Base-by-base conservation (phyloP, 1,284 basidiomycete genomes). In the Rhodotorula sp. region DNA sequence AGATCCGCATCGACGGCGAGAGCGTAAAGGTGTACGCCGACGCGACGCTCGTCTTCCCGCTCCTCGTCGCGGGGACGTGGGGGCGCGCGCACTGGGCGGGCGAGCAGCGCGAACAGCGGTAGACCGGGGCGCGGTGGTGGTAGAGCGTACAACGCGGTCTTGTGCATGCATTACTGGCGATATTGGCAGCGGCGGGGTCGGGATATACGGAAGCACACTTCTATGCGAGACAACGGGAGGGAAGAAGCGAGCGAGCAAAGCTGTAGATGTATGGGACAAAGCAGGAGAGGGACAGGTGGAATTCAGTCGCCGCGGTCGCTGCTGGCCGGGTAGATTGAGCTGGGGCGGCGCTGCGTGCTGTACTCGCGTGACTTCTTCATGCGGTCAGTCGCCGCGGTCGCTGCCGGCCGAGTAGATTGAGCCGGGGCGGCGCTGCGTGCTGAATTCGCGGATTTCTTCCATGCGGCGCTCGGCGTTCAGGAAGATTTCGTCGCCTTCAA, bases 1-100 rank as follows among this genome's bases (percentile, higher is more conserved):
- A 99, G 84, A 97, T 99, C 76, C 88, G 93, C 60, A 90, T 91
- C 44, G 90, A 90, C 17, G 90, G 96, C 1, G 89, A 97, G 82
- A 87, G 91, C 45, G 91, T 99, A 68, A 99, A 99, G 86, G 87
- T 90, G 34, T 91, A 86, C 77, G 88, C 89, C 54, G 90, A 91
- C 77, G 92, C 92, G 12, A 95, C 92, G 0, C 84, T 96, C 53
- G 91, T 92, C n/a, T 95, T 95, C 81, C 92, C 92, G 9, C 83
- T 95, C 77, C 83, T 95, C 9, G 92, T 96, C 0, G 92, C 92
- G 19, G 91, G 90, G 13, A 95, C 75, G 27, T 74, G 71, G 45
- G 75, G 88, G 17, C 86, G 88, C 80, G 85, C 84, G 1, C 82
- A 84, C 70, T 84, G 84, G 84, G 80, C 34, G 34, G 34, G 54